These are phyloP conservation scores for Melocanna baccifera DNA, from an alignment of 176 grass and related monocot genomes.

Conservation along the genomic window DNA sequence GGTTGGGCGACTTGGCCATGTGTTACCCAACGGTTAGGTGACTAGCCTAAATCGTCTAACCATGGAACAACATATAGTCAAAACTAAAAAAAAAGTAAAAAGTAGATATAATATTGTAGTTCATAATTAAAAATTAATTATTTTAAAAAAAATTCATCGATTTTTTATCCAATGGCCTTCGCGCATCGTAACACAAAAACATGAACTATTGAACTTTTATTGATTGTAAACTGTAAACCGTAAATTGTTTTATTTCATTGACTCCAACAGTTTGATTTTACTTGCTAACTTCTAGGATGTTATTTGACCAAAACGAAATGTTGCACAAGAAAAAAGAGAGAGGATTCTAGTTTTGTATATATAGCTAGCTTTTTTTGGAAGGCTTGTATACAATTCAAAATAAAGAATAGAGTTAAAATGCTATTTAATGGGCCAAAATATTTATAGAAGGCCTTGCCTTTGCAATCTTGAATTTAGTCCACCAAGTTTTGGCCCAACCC, in stretches of 20 bases:
- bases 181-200: neutral
- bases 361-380: neutral
- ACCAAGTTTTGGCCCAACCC: neutral
- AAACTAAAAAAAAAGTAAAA: no score
- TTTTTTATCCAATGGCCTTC: neutral
- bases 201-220: neutral
- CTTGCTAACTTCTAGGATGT: neutral
- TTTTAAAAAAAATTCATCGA: neutral
- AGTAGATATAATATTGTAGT: no score
- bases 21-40: no score
- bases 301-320: neutral
- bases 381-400: neutral
- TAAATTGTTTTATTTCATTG: neutral
- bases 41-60: accelerated
- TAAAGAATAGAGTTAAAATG: neutral
- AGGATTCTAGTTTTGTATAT: neutral
- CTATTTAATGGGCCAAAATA: neutral
- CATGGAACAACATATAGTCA: no score
- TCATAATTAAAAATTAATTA: no score
- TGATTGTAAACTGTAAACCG: neutral
- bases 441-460: no score
- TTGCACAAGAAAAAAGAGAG: neutral
- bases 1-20: no score
- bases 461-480: neutral
- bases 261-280: neutral